Base-by-base conservation (phyloP, 2,329 filamentous ascomycete species). In the Arthrinium puccinioides region DNA sequence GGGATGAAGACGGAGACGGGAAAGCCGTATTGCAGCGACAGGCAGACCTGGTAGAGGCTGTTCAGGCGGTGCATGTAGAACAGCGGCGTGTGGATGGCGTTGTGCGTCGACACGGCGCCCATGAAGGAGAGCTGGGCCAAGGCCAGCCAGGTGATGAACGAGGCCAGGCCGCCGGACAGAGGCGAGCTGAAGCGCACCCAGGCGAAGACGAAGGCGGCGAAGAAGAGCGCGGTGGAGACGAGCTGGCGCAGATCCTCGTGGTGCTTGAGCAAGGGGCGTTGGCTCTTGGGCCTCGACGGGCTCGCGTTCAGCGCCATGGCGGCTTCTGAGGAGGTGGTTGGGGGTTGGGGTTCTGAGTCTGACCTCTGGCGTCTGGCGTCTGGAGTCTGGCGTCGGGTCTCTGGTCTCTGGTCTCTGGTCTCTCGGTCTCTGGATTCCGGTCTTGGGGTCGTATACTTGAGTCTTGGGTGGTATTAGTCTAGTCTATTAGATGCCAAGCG, bases 11-110 rank as follows among this genome's bases (percentile, higher is more conserved):
- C 40, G 6, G 40, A 40, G 16, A 43, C 40, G 16, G 40, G 21
- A 21, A 39, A 39, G 25, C 40, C 40, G 20, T 43, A 43, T 20
- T 43, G 40, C 24, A 43, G 40, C 23, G 40, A 43, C 37, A 43
- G 23, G 19, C 32, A 40, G 29, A 40, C 28, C 28, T 40, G 40
- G 25, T 43, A 43, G 32, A 40, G 16, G 23, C 23, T 32, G 20
- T 43, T 43, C 18, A 37, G 18, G 18, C 29, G 19, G 6, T 25
- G 14, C 14, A 20, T 33, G 14, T 21, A 40, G 30, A 43, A 43
- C 23, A 43, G 14, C 9, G 40, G 40, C 14, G 34, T 25, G 23
- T 43, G 40, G 19, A 43, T 40, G 37, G 40, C 40, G 28, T 43
- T 43, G 18, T 43, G 40, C 28, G 40, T 43, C 18, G 40, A 19